Evolutionary conservation across 257 asterid genomes (phyloP), one percentile per base, ranked within the genome.

Genomic region (Misopates orontium): DNA sequence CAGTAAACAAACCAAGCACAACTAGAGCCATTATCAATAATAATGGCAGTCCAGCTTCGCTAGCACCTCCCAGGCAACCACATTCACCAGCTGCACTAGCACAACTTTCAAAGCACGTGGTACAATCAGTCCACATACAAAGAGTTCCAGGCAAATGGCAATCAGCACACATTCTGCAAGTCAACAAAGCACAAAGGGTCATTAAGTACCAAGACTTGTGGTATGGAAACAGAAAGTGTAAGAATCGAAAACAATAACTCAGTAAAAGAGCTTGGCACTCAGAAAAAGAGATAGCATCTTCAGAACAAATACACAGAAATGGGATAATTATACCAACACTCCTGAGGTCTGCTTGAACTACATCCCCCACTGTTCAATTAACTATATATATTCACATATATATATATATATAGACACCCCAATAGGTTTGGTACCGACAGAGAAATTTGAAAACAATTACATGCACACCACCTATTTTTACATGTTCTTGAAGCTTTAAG

Each of bases 101-200:
- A 71, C 97, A 89, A 71, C 95, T 75, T 69, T 92, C 98, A 54
- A 92, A 89, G 89, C 97, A 92, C 8, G 96, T 79, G 71, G 98
- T 87, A 71, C 98, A 92, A 62, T 92, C 98, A 16, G 97, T 87
- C 98, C 98, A 92, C 91, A 92, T 89, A 77, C 98, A 92, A 52
- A 92, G 96, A 16, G 98, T 92, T 49, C 98, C 97, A 15, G 98
- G 98, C 71, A 92, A 80, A 79, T 92, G 98, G 75, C 98, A 92
- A 71, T 92, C 98, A 2, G 96, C 97, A 75, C 98, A 92, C 36
- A 89, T 73, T 68, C 97, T 92, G 95, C 82, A 70, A 61, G 44
- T 17, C 61, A 53, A 16, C 56, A 69, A 53, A 12, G 0, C 7
- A 48, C 17, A 39, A 42, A 23, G 18, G 21, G 23, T 55, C 28